These are phyloP conservation scores for Austropuccinia psidii DNA, from an alignment of 1,284 basidiomycete genomes.

Conservation along the genomic window DNA sequence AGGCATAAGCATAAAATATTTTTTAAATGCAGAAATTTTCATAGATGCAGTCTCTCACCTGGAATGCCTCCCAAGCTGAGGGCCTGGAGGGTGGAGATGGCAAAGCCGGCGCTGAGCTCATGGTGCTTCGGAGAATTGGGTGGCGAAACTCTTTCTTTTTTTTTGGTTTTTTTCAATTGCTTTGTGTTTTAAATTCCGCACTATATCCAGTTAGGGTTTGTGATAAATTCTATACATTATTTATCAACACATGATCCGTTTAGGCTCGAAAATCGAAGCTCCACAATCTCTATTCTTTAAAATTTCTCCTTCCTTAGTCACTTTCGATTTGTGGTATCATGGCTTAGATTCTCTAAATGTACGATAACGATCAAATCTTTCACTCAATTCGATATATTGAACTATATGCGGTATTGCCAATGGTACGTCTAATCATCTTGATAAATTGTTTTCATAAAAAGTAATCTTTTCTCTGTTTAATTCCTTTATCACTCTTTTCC, in stretches of 20 bases:
- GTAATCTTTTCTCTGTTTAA: not conserved
- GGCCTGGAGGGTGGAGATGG: constrained; percentile 4
- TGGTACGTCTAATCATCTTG: not conserved
- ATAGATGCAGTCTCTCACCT: not conserved
- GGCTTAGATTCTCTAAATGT: no score
- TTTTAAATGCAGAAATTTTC: not conserved
- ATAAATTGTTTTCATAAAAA: not conserved
- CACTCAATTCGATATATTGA: not conserved
- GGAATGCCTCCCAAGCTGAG: constrained; percentile 29
- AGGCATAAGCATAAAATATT: not conserved
- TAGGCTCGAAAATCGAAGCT: no score
- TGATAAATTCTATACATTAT: no score
- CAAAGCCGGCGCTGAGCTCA: not conserved
- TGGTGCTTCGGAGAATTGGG: no score
- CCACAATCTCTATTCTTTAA: no score
- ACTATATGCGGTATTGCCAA: not conserved
- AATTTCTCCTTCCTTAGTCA: no score
- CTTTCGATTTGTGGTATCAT: no score
- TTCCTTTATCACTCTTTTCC: not conserved
- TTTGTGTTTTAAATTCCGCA: no score
- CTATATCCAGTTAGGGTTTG: no score
- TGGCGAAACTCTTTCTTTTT: no score
- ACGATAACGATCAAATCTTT: not conserved
- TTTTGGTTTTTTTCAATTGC: no score
- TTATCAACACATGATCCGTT: no score